Evolutionary conservation across 2,329 filamentous ascomycete species (phyloP).

Genomic region (Trichoderma koningiopsis): DNA sequence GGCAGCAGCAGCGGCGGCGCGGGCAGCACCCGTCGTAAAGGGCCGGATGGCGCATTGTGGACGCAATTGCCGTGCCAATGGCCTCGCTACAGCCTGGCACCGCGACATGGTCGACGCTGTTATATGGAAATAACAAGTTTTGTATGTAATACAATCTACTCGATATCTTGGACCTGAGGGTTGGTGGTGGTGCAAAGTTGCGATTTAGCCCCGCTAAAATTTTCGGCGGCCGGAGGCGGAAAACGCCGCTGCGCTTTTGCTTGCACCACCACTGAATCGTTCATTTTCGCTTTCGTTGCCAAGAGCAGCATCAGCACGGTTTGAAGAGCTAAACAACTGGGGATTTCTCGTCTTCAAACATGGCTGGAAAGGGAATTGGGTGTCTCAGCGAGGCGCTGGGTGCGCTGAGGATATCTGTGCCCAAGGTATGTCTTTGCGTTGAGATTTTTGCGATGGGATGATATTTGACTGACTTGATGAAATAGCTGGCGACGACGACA

Average conservation of each 20-base stretch:
- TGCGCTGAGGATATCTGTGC: slow-evolving; percentile 50
- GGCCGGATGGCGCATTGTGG: slow-evolving; percentile 43
- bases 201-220: slow-evolving; percentile 36
- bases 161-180: background rate
- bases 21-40: slow-evolving; percentile 40
- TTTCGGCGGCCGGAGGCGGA: slow-evolving; percentile 29
- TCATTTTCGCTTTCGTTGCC: background rate
- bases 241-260: slow-evolving; percentile 29
- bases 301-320: background rate
- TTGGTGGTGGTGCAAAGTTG: slow-evolving; percentile 30
- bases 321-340: background rate
- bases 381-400: slow-evolving; percentile 57
- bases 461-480: slow-evolving; percentile 24
- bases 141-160: background rate
- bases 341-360: slow-evolving; percentile 25
- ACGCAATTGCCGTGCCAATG: slow-evolving; percentile 57
- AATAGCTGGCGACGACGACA: slow-evolving; percentile 42
- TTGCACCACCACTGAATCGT: background rate
- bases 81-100: slow-evolving; percentile 61
- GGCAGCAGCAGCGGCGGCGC: slow-evolving; percentile 30
- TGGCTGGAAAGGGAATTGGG: slow-evolving; percentile 49
- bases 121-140: background rate
- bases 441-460: background rate
- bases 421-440: slow-evolving; percentile 36
- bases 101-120: slow-evolving; percentile 52